A percentile compares a stretch with the other conserved stretches of the same genome.
These are phyloP conservation scores for Coelastrella sp. DNA, from an alignment of 139 green algal species.

Conservation along the genomic window DNA sequence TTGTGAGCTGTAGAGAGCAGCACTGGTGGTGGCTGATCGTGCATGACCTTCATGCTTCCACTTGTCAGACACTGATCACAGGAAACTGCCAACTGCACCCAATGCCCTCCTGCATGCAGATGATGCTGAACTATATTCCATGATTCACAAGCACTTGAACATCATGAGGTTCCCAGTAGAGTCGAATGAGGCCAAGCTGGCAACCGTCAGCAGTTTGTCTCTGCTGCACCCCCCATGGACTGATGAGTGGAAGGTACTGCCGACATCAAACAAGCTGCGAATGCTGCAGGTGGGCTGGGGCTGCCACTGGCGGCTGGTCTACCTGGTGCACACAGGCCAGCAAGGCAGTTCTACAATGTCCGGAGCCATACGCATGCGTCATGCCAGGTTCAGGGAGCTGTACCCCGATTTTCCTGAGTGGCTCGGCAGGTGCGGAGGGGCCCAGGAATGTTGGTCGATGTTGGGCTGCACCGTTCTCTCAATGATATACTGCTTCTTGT, in stretches of 20 bases:
- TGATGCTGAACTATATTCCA: background rate
- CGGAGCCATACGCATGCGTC: background rate
- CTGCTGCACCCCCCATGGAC: background rate
- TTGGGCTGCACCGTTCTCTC: no score
- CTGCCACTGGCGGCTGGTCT: slow-evolving; percentile 29
- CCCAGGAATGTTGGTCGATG: no score
- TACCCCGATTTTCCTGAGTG: slow-evolving; percentile 8
- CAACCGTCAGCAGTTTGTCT: background rate
- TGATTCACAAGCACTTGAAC: slow-evolving; percentile 8
- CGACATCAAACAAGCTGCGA: background rate
- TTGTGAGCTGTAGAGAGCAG: no score
- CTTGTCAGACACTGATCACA: no score
- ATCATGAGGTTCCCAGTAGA: slow-evolving; percentile 8
- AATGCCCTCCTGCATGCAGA: background rate
- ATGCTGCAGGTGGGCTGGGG: background rate
- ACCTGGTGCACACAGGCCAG: slow-evolving; percentile 41
- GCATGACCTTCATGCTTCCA: no score
- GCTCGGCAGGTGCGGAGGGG: slow-evolving; percentile 15
- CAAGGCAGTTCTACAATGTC: background rate
- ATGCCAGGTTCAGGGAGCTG: background rate
- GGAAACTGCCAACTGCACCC: no score
- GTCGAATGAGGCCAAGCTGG: background rate
- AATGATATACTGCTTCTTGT: no score
- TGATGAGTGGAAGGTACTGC: background rate
- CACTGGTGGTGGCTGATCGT: no score